Evolutionary conservation across 306 rosid genomes (phyloP).

Genomic region (apple (Malus domestica)): ASM211411v1 NC_041803.1:12089501-12090000

Average conservation of each 20-base stretch:
- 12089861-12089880: too few relatives aligned
- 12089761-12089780: conserved; percentile 28
- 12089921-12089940: neutral
- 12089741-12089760: conserved; percentile 22
- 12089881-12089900: too few relatives aligned
- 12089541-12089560: conserved; percentile 23
- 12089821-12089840: neutral
- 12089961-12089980: neutral
- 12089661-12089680: conserved; percentile 1
- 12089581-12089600: conserved; percentile 7
- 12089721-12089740: conserved; percentile 20
- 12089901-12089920: neutral
- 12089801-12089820: neutral
- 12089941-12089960: neutral
- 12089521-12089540: conserved; percentile 18
- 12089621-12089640: conserved; percentile 18
- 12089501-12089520: conserved; percentile 4
- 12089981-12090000: neutral
- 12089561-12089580: conserved; percentile 3
- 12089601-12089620: conserved; percentile 7
- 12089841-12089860: neutral
- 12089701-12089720: conserved; percentile 35
- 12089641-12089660: conserved; percentile 47
- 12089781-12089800: neutral
- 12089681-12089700: conserved; percentile 25